Base-by-base conservation (phyloP, 768 basidiomycete species). In the Auricularia cornea region DNA sequence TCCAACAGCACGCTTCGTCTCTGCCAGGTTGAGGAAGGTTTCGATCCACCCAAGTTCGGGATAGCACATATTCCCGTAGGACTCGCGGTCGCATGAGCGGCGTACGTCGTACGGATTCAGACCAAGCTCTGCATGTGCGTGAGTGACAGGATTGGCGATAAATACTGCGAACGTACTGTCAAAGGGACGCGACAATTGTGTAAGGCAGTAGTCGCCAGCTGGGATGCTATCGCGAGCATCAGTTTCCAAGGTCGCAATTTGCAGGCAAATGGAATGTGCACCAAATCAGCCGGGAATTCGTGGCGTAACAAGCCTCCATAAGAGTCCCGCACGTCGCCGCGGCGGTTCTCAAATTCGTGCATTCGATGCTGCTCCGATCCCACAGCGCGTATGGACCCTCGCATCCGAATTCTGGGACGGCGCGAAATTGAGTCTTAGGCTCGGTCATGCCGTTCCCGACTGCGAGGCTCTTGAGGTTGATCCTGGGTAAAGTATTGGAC, bases 61-160 rank as follows among this genome's bases (percentile, higher is more conserved):
- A 72, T 92, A 93, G 77, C 92, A 93, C 2, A 90, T 77, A n/a
- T n/a, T n/a, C n/a, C n/a, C n/a, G 2, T 82, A 77, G 2, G 87
- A 88, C 31, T 78, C 65, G 44, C 79, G 82, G 71, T 97, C 87
- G 70, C 94, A 97, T 65, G 77, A 80, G 62, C 73, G 77, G 65
- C 93, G 85, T 3, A 91, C 89, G 69, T 98, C 95, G 73, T 98
- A 98, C 10, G 90, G 86, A 75, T 98, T 98, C 57, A 88, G 72
- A 3, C 89, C 90, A 20, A 80, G 76, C 72, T 84, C 86, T 89
- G 40, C 64, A 38, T 41, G 56, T 40, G 26, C 31, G 44, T 40
- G 38, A 8, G 38, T 8, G 38, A n/a, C n/a, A n/a, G 8, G 38
- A 40, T 40, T 40, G 8, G 38, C 8, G 8, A 8, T 18, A 40